phyloP scores from a whole-genome alignment of 345 rosid genomes.

The Jatropha curcas region DNA sequence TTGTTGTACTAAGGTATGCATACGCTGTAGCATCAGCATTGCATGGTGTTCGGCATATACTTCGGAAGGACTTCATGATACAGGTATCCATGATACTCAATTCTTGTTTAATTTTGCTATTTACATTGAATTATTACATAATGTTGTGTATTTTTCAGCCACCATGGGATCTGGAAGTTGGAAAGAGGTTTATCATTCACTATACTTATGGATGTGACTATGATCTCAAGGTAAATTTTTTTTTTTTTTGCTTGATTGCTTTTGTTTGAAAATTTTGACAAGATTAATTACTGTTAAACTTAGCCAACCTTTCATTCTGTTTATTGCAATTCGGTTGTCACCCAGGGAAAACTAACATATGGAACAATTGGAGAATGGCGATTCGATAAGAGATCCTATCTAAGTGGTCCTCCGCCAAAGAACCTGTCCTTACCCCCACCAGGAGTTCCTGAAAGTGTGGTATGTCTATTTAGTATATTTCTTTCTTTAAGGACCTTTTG shows the following conservation, averaged over 20 bases:
- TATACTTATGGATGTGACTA: conserved; percentile 96
- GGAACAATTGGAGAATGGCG: conserved; percentile 92
- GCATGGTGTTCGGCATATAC: conserved; percentile 86
- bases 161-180: conserved; percentile 84
- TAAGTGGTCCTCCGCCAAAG: conserved; percentile 73
- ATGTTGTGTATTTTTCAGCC: conserved; percentile 56
- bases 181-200: conserved; percentile 81
- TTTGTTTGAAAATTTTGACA: background rate
- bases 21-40: conserved; percentile 97
- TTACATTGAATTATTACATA: conserved; percentile 5
- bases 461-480: conserved; percentile 35
- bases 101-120: conserved; percentile 7
- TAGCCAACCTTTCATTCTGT: background rate
- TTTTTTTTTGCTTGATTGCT: conserved; percentile 3
- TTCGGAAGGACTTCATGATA: conserved; percentile 87
- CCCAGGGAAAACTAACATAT: conserved; percentile 82
- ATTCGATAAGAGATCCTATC: conserved; percentile 89
- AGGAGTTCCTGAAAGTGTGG: conserved; percentile 97
- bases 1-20: conserved; percentile 69
- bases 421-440: conserved; percentile 85
- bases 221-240: conserved; percentile 64
- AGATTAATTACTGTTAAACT: background rate
- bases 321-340: conserved; percentile 1
- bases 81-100: conserved; percentile 55
- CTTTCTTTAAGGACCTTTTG: background rate